Conservation (phyloP, 148 eudicot genomes). For the Dysphania ambrosioides region DNA sequence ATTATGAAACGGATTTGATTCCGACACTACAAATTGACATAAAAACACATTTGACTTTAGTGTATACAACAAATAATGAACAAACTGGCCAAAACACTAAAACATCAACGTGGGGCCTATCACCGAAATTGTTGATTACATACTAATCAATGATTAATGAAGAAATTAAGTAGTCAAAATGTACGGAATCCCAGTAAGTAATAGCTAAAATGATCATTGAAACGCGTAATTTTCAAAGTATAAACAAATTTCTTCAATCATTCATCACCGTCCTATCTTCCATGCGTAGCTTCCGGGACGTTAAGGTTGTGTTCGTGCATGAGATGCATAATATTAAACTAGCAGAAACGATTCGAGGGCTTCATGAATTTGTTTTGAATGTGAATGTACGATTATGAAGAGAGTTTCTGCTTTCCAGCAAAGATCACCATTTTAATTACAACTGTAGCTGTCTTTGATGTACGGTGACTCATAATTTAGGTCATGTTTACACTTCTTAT, state of each 20-base stretch:
- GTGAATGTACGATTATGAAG: neutral
- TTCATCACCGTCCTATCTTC: neutral
- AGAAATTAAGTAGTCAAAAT: conserved; percentile 9
- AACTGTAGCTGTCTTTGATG: neutral
- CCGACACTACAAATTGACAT: neutral
- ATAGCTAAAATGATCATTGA: conserved; percentile 2
- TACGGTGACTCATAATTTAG: neutral
- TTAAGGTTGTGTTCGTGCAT: too few species aligned
- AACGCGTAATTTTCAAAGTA: neutral
- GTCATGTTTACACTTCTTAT: neutral
- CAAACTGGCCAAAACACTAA: neutral
- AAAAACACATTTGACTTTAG: neutral
- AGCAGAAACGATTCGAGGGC: neutral
- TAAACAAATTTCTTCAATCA: neutral
- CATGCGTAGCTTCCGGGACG: conserved; percentile 1
- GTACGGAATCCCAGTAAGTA: neutral
- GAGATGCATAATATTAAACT: too few species aligned
- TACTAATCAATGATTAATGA: conserved; percentile 15
- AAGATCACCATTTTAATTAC: neutral
- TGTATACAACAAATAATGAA: too few species aligned
- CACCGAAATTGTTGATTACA: too few species aligned
- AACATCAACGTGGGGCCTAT: too few species aligned
- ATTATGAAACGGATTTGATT: neutral
- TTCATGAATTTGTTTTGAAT: neutral
- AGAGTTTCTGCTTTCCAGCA: conserved; percentile 7